Evolutionary conservation across 352 stramenopile species (phyloP), one percentile per base, ranked within the genome.

Genomic region (Aphanomyces stellatus): DNA sequence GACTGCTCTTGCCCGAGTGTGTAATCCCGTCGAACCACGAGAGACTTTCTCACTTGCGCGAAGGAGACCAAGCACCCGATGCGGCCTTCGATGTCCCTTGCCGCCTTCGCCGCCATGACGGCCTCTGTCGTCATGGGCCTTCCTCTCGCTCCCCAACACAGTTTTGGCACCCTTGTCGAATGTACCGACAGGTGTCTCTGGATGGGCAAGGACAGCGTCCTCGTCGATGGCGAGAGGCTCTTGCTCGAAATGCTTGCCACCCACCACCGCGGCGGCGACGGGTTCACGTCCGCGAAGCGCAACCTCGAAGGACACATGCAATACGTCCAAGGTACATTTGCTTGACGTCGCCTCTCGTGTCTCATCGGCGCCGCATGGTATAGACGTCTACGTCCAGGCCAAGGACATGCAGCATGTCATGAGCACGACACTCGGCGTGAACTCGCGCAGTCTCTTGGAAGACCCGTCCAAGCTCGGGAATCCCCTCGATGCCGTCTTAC

Each of bases 221-320:
- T 79, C 28, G 64, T 92, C 25, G n/a, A 19, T 25, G 59, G 70
- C 56, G 65, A 68, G 3, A 73, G 68, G 28, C 72, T 73, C 19
- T 71, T 92, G 42, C 74, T 70, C 11, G 72, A 84, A 28, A 61
- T 81, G 31, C 74, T 92, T 49, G 48, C 89, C 19, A 69, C 63
- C 33, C 62, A 76, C 53, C 72, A 78, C 43, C 70, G 72, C 31
- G 28, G 64, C 40, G 71, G 74, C 43, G 71, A 70, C 34, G n/a
- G n/a, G n/a, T 70, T 69, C 28, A 59, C 66, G n/a, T 69, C 76
- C 25, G 64, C 72, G n/a, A 70, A 70, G 42, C 77, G 81, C 62
- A 90, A 89, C 62, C 70, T 91, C 17, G 56, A 87, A 53, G 70
- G 63, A 30, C 83, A 92, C 74, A 90, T 92, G 77, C 72, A 76